phyloP scores from a whole-genome alignment of 2,329 filamentous ascomycete genomes.

The Hawksworthiomyces lignivorus region DNA sequence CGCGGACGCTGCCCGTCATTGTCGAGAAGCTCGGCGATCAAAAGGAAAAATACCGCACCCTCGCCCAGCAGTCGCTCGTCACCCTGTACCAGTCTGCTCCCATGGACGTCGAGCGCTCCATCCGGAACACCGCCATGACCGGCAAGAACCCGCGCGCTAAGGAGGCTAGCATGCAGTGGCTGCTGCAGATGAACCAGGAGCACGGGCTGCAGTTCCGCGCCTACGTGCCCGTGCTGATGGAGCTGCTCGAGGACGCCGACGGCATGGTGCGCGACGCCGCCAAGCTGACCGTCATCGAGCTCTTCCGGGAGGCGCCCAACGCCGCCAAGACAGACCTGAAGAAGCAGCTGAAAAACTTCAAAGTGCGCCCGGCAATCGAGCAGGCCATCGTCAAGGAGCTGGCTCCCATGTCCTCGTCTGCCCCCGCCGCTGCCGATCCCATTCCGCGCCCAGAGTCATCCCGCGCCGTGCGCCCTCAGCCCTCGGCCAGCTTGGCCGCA shows the following conservation, averaged over 20 bases:
- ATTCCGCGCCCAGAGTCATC: constrained; percentile 29
- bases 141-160: constrained; percentile 80
- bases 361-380: constrained; percentile 80
- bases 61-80: constrained; percentile 66
- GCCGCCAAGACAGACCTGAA: constrained; percentile 83
- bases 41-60: constrained; percentile 73
- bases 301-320: constrained; percentile 76
- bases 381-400: constrained; percentile 72
- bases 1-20: constrained; percentile 64
- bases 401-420: constrained; percentile 38
- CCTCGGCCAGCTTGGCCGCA: constrained; percentile 32
- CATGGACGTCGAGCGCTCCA: constrained; percentile 68
- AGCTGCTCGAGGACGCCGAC: constrained; percentile 83
- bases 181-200: constrained; percentile 78
- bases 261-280: constrained; percentile 78
- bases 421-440: constrained; percentile 27
- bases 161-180: constrained; percentile 77
- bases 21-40: constrained; percentile 81
- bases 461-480: constrained; percentile 18
- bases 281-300: constrained; percentile 74
- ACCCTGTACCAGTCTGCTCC: constrained; percentile 68
- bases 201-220: constrained; percentile 71
- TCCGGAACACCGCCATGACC: constrained; percentile 69
- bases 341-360: constrained; percentile 73
- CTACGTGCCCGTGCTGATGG: constrained; percentile 78